A percentile compares a stretch with the other conserved stretches of the same genome.
phyloP scores from a whole-genome alignment of 805 yeast species.

The Clavispora phyllophila region DNA sequence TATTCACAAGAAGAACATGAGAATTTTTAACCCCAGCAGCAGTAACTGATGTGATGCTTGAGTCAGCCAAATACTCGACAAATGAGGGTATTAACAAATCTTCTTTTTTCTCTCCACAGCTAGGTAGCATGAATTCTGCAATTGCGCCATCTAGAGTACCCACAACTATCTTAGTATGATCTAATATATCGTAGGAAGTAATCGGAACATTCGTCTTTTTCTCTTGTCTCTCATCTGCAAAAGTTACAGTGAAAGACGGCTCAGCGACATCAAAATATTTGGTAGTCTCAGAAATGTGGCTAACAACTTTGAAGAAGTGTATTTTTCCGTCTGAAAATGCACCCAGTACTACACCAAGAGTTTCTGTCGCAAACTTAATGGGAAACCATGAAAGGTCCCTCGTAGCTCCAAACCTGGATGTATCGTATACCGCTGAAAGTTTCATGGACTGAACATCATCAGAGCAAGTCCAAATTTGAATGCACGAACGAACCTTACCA shows the following conservation, averaged over 20 bases:
- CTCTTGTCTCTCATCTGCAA: slow-evolving; percentile 6
- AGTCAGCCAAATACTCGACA: slow-evolving; percentile 25
- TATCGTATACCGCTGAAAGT: slow-evolving; percentile 24
- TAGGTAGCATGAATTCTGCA: slow-evolving; percentile 50
- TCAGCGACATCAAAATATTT: slow-evolving; percentile 12
- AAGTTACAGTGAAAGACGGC: slow-evolving; percentile 20
- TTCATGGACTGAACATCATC: slow-evolving; percentile 18
- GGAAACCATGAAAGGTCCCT: slow-evolving; percentile 39
- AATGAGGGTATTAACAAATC: slow-evolving; percentile 29
- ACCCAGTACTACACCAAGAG: slow-evolving; percentile 45
- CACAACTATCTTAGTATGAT: slow-evolving; percentile 40
- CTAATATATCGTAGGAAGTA: slow-evolving; percentile 45
- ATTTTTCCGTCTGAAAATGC: slow-evolving; percentile 55
- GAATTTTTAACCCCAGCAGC: slow-evolving; percentile 21
- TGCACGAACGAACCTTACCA: slow-evolving; percentile 26
- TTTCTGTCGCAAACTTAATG: slow-evolving; percentile 20
- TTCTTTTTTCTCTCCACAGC: background rate
- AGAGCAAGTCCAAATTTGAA: slow-evolving; percentile 41
- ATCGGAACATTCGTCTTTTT: slow-evolving; percentile 21
- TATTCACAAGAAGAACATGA: slow-evolving; percentile 23
- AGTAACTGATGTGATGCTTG: slow-evolving; percentile 24
- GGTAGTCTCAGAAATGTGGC: slow-evolving; percentile 16
- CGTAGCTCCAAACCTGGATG: slow-evolving; percentile 42
- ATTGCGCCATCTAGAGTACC: slow-evolving; percentile 58
- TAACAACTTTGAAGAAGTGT: slow-evolving; percentile 40